These are phyloP conservation scores for Cyclotella distinguenda DNA, from an alignment of 108 stramenopile genomes.

Conservation along the genomic window DNA sequence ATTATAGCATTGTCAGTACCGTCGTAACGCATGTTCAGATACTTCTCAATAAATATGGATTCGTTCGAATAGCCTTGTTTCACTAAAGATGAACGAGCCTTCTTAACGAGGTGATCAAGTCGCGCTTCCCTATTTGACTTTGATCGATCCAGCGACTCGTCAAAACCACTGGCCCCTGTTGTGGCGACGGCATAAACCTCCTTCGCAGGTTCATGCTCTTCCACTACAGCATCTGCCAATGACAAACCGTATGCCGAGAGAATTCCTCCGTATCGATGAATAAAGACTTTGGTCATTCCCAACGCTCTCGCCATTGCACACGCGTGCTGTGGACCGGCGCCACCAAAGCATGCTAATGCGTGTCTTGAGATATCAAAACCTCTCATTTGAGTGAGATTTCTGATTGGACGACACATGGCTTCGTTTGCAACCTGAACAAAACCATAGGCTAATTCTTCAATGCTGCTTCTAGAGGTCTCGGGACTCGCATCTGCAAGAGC, in stretches of 20 bases:
- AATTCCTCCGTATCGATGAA: slow-evolving; percentile 94
- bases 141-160: slow-evolving; percentile 38
- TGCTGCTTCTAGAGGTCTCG: slow-evolving; percentile 60
- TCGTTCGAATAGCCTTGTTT: slow-evolving; percentile 80
- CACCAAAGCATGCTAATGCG: slow-evolving; percentile 95
- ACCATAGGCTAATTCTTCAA: slow-evolving; percentile 93
- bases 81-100: slow-evolving; percentile 59
- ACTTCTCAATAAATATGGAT: slow-evolving; percentile 68
- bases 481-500: slow-evolving; percentile 63
- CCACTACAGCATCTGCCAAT: slow-evolving; percentile 93
- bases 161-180: slow-evolving; percentile 28
- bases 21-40: slow-evolving; percentile 90
- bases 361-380: slow-evolving; percentile 86
- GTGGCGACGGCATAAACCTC: slow-evolving; percentile 49
- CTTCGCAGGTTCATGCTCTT: slow-evolving; percentile 93
- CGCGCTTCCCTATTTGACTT: slow-evolving; percentile 58
- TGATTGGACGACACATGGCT: slow-evolving; percentile 99
- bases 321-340: slow-evolving; percentile 98
- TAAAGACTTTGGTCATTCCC: slow-evolving; percentile 91
- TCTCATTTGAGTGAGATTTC: slow-evolving; percentile 98
- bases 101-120: slow-evolving; percentile 58
- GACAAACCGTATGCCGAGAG: slow-evolving; percentile 95
- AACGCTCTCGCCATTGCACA: slow-evolving; percentile 92
- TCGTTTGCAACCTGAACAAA: slow-evolving; percentile 99
- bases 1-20: slow-evolving; percentile 97